Percentiles rank a stretch among this genome's conserved stretches.
Evolutionary conservation across 202 grass and related monocot species (phyloP).

Genomic region (Hordeum pubiflorum): DNA sequence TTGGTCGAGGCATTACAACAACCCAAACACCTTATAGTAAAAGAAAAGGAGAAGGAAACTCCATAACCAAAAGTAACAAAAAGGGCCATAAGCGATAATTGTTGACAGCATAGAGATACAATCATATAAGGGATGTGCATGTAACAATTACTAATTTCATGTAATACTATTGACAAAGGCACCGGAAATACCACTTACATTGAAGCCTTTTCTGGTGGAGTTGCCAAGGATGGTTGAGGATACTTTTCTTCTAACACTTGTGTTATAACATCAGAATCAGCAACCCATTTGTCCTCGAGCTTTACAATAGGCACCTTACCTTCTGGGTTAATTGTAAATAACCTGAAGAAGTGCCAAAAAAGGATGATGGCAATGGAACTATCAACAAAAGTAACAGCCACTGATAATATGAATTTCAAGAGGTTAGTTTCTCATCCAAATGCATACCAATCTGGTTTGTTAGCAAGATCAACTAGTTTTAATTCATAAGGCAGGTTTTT

Average conservation of each 20-base stretch:
- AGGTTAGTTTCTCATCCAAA: not conserved
- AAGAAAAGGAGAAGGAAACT: not conserved
- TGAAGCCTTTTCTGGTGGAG: constrained; percentile 68
- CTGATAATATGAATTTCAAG: constrained; percentile 1
- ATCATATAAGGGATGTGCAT: not conserved
- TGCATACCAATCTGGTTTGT: constrained; percentile 89
- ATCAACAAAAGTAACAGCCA: not conserved
- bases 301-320: constrained; percentile 84
- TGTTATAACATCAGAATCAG: constrained; percentile 86
- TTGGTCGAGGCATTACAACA: not conserved
- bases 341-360: constrained; percentile 40
- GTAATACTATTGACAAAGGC: not conserved
- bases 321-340: constrained; percentile 76
- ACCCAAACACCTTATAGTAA: constrained; percentile 1
- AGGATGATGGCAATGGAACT: constrained; percentile 5
- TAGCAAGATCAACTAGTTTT: constrained; percentile 65
- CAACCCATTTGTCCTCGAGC: constrained; percentile 70
- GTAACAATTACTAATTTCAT: not conserved
- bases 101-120: not conserved
- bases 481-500: constrained; percentile 66
- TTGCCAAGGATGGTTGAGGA: constrained; percentile 64
- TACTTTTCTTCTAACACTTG: constrained; percentile 78
- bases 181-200: constrained; percentile 39
- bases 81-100: not conserved
- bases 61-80: not conserved